These are phyloP conservation scores for Aspergillus bridgeri DNA, from an alignment of 495 filamentous ascomycete species.

Conservation along the genomic window DNA sequence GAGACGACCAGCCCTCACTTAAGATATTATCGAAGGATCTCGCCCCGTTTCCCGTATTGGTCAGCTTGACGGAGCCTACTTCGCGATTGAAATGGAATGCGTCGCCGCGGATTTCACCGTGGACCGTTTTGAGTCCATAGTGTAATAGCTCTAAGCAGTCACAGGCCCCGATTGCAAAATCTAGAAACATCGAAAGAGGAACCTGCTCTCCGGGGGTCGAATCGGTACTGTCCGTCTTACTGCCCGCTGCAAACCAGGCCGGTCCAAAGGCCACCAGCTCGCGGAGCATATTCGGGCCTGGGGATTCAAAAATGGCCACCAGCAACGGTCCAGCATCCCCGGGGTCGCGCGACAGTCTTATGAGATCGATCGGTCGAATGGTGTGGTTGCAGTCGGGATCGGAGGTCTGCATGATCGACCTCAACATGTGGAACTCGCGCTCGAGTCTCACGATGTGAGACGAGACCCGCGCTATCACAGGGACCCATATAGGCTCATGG, in stretches of 20 bases:
- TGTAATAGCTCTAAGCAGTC: slow-evolving; percentile 84
- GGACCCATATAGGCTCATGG: slow-evolving; percentile 41
- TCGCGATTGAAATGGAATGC: slow-evolving; percentile 79
- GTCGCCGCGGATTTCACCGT: slow-evolving; percentile 84
- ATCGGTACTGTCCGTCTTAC: slow-evolving; percentile 47
- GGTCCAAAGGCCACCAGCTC: slow-evolving; percentile 73
- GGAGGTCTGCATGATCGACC: slow-evolving; percentile 62
- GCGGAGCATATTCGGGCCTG: slow-evolving; percentile 67
- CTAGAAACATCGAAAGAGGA: slow-evolving; percentile 69
- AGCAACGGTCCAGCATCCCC: slow-evolving; percentile 63
- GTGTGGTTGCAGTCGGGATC: slow-evolving; percentile 75
- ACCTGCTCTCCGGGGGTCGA: slow-evolving; percentile 55
- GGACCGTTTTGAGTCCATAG: slow-evolving; percentile 74
- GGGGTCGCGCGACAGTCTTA: slow-evolving; percentile 59
- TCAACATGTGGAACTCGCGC: slow-evolving; percentile 76
- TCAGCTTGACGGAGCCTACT: slow-evolving; percentile 66
- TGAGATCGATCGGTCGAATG: slow-evolving; percentile 67
- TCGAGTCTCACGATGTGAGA: slow-evolving; percentile 76
- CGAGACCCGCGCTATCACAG: slow-evolving; percentile 74
- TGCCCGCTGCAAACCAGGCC: slow-evolving; percentile 59
- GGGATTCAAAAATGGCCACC: slow-evolving; percentile 75
- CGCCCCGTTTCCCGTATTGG: slow-evolving; percentile 79
- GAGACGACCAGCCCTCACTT: slow-evolving; percentile 75
- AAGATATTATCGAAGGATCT: slow-evolving; percentile 85
- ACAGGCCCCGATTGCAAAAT: slow-evolving; percentile 82